Conservation (phyloP, 139 green algal species). For the Cymbomonas tetramitiformis region DNA sequence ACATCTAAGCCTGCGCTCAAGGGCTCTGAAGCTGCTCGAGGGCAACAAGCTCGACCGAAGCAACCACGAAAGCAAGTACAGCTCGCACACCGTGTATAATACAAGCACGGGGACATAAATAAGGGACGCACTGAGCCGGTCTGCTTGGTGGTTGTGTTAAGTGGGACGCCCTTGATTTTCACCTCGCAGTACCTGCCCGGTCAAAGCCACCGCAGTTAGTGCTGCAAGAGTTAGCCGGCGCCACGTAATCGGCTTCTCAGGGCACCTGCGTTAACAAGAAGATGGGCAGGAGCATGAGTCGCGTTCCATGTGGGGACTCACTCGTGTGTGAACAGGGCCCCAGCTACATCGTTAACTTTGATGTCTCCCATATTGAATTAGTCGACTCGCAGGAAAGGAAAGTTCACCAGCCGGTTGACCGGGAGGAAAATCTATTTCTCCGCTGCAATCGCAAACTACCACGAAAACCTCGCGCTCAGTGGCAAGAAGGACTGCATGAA, state of each 20-base stretch:
- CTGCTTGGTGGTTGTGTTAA: not conserved
- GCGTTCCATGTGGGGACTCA: not conserved
- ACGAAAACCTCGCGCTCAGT: too few relatives aligned
- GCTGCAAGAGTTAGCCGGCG: not conserved
- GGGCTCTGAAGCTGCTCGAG: too few relatives aligned
- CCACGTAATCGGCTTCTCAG: not conserved
- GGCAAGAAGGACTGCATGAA: too few relatives aligned
- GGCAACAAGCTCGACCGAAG: too few relatives aligned
- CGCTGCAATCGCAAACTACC: too few relatives aligned
- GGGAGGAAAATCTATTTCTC: too few relatives aligned
- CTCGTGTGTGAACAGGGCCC: not conserved
- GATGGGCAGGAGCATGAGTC: not conserved
- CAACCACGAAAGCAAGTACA: too few relatives aligned
- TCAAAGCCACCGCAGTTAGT: not conserved
- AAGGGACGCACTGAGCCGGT: constrained; percentile 14
- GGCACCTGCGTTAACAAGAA: not conserved
- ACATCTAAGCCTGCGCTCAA: too few relatives aligned
- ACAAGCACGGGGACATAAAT: not conserved
- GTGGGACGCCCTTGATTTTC: constrained; percentile 23
- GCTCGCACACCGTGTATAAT: too few relatives aligned
- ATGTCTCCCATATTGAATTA: constrained; percentile 16
- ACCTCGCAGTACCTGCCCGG: constrained; percentile 17
- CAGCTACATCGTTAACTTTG: constrained; percentile 4
- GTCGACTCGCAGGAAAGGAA: too few relatives aligned
- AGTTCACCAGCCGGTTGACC: too few relatives aligned